Evolutionary conservation across 129 eudicot species (phyloP).

Genomic region (Flaveria bidentis): DNA sequence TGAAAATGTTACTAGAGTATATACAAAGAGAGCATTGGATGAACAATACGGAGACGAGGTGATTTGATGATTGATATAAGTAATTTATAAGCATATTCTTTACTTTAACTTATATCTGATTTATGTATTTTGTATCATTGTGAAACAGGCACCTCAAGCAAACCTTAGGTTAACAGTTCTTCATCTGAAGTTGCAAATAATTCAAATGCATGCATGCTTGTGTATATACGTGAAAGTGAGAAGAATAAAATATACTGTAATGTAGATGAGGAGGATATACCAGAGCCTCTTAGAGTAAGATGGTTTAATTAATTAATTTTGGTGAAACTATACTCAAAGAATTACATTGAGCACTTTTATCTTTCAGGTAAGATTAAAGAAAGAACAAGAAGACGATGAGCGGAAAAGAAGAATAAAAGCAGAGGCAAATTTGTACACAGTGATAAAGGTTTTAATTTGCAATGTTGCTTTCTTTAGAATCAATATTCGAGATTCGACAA

Average conservation of each 20-base stretch:
- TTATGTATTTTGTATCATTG: neutral
- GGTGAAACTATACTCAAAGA: neutral
- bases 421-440: conserved; percentile 50
- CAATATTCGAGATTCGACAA: neutral
- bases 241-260: conserved; percentile 62
- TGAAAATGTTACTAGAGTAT: conserved; percentile 77
- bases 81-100: neutral
- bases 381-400: conserved; percentile 72
- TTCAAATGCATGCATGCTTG: conserved; percentile 82
- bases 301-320: neutral
- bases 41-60: conserved; percentile 95
- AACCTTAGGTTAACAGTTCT: conserved; percentile 40
- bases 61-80: neutral
- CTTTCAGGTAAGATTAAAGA: conserved; percentile 57
- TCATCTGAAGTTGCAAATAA: conserved; percentile 69
- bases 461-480: neutral
- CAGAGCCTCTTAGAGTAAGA: conserved; percentile 63
- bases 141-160: conserved; percentile 37
- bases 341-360: neutral
- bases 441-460: conserved; percentile 47
- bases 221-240: conserved; percentile 73
- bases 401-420: conserved; percentile 57
- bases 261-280: conserved; percentile 75
- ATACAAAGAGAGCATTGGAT: conserved; percentile 68
- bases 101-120: neutral